A percentile compares a stretch with the other conserved stretches of the same genome.
These are phyloP conservation scores for Sugiyamaella smithiae DNA, from an alignment of 805 yeast species.

Conservation along the genomic window DNA sequence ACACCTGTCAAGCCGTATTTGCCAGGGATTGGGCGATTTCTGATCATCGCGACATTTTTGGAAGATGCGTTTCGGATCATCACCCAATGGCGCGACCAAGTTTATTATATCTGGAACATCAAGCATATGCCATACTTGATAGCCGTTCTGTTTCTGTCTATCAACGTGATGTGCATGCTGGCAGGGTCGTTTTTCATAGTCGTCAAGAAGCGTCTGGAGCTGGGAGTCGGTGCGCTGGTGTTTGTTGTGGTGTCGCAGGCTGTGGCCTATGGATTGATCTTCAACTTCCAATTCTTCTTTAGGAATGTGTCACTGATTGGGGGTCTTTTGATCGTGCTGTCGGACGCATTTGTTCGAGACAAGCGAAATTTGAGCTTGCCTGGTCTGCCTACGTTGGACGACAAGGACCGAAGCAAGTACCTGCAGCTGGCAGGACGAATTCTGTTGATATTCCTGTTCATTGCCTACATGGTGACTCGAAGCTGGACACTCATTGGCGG, in stretches of 20 bases:
- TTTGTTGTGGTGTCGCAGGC: conserved; percentile 81
- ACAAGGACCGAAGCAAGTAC: conserved; percentile 75
- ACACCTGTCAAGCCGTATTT: conserved; percentile 45
- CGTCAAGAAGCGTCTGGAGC: conserved; percentile 60
- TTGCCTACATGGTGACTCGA: conserved; percentile 72
- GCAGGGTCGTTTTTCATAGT: conserved; percentile 70
- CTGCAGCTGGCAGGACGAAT: conserved; percentile 84
- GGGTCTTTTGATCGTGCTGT: conserved; percentile 80
- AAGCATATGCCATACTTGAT: conserved; percentile 76
- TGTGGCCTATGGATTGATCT: conserved; percentile 78
- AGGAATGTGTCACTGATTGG: conserved; percentile 90
- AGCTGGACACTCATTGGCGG: conserved; percentile 67
- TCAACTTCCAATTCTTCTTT: conserved; percentile 76
- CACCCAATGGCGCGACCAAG: conserved; percentile 90
- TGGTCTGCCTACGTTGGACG: conserved; percentile 67
- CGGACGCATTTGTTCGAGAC: conserved; percentile 80
- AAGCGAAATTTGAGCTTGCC: conserved; percentile 65
- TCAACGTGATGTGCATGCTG: conserved; percentile 68
- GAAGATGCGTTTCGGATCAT: conserved; percentile 85
- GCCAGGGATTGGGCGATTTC: conserved; percentile 83
- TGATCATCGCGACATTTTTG: conserved; percentile 89
- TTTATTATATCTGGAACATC: conserved; percentile 74
- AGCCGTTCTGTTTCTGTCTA: conserved; percentile 64
- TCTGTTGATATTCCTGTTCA: conserved; percentile 76
- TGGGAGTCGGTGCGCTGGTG: conserved; percentile 67